phyloP scores from a whole-genome alignment of 1,284 basidiomycete genomes.

The Dichomitus squalens region DNA sequence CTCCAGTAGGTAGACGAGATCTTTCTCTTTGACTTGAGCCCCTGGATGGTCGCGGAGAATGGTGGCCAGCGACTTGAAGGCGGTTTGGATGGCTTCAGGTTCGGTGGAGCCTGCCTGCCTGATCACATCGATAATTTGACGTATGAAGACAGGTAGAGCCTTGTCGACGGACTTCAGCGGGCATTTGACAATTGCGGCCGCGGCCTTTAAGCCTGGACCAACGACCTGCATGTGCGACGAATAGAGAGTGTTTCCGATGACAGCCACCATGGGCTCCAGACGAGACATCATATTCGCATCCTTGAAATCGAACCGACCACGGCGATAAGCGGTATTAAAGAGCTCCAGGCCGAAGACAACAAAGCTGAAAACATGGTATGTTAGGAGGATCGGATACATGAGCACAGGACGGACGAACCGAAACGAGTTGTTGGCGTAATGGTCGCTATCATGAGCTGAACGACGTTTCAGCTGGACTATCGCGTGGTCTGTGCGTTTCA shows the following conservation, averaged over 20 bases:
- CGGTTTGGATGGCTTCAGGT: slow-evolving; percentile 88
- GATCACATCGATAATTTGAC: slow-evolving; percentile 87
- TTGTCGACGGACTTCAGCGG: slow-evolving; percentile 80
- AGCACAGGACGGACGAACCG: slow-evolving; percentile 44
- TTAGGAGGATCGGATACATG: slow-evolving; percentile 1
- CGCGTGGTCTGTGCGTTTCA: slow-evolving; percentile 54
- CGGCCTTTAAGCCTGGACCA: slow-evolving; percentile 80
- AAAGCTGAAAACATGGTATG: slow-evolving; percentile 61
- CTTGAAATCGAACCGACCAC: slow-evolving; percentile 86
- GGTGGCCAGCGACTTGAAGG: slow-evolving; percentile 84
- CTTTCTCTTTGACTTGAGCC: slow-evolving; percentile 86
- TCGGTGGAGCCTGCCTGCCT: slow-evolving; percentile 87
- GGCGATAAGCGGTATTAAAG: slow-evolving; percentile 85
- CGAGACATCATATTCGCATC: slow-evolving; percentile 74
- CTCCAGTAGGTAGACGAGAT: slow-evolving; percentile 86
- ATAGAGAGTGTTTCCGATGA: slow-evolving; percentile 93
- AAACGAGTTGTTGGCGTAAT: slow-evolving; percentile 85
- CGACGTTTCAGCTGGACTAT: slow-evolving; percentile 83
- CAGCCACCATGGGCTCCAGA: slow-evolving; percentile 84
- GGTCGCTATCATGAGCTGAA: slow-evolving; percentile 56
- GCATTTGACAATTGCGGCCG: slow-evolving; percentile 82
- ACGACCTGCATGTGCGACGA: slow-evolving; percentile 82
- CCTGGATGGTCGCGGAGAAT: slow-evolving; percentile 86
- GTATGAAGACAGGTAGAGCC: slow-evolving; percentile 83
- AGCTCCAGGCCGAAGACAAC: slow-evolving; percentile 93